Conservation (phyloP, 108 stramenopile genomes). For the Discostella stelligeroides region DNA sequence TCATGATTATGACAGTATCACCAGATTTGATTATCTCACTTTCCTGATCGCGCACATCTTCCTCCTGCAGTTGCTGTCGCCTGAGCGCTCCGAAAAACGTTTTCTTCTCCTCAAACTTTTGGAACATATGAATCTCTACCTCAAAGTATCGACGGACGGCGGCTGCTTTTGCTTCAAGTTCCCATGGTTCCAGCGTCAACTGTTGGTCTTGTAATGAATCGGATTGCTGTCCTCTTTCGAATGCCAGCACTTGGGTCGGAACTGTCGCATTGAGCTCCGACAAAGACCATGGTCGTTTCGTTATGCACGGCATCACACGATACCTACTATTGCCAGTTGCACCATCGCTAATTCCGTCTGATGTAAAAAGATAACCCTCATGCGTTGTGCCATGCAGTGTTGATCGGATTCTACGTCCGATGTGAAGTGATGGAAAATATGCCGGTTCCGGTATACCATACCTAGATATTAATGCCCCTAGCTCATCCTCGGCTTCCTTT, state of each 20-base stretch:
- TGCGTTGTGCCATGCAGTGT: constrained; percentile 73
- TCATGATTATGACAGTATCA: not conserved
- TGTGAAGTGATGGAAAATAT: constrained; percentile 32
- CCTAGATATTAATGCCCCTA: too few relatives aligned
- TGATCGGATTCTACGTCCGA: constrained; percentile 54
- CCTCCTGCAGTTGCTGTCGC: constrained; percentile 5
- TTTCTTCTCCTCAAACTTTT: constrained; percentile 51
- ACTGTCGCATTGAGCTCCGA: constrained; percentile 50
- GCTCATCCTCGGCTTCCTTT: too few relatives aligned
- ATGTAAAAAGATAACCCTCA: constrained; percentile 32
- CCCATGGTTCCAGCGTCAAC: constrained; percentile 21
- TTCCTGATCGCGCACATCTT: constrained; percentile 20
- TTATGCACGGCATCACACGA: constrained; percentile 44
- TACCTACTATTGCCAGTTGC: constrained; percentile 1
- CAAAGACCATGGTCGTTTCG: constrained; percentile 75
- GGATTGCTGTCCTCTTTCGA: constrained; percentile 11
- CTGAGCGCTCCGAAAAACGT: constrained; percentile 1
- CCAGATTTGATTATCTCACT: not conserved
- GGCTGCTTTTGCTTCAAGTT: constrained; percentile 28
- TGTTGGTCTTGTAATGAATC: constrained; percentile 4
- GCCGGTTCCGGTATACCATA: too few relatives aligned
- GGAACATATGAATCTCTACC: constrained; percentile 71
- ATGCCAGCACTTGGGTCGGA: constrained; percentile 19
- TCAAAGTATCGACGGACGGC: constrained; percentile 65
- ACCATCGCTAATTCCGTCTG: not conserved